phyloP scores from a whole-genome alignment of 768 basidiomycete species.

The Crucibulum laeve region DNA sequence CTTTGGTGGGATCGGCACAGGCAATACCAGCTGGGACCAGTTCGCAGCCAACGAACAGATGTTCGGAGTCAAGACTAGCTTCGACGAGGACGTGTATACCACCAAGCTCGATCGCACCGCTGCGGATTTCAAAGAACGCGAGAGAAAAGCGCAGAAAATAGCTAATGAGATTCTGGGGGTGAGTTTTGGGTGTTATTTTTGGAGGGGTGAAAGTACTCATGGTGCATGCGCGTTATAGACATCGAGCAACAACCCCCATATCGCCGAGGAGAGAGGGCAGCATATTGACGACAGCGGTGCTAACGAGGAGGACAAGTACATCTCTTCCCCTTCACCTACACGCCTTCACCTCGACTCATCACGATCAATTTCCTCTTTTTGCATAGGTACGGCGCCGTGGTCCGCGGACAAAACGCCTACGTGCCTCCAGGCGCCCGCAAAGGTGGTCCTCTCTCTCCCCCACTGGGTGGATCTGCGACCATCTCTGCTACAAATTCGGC shows the following conservation, averaged over 20 bases:
- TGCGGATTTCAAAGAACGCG: constrained; percentile 84
- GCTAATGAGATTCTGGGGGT: constrained; percentile 91
- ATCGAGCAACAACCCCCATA: constrained; percentile 69
- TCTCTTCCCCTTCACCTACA: constrained; percentile 12
- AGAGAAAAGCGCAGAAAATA: constrained; percentile 80
- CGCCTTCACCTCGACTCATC: constrained; percentile 12
- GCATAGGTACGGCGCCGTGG: constrained; percentile 86
- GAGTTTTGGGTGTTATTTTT: constrained; percentile 21
- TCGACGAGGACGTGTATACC: constrained; percentile 93
- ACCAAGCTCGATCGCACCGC: constrained; percentile 85
- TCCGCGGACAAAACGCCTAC: constrained; percentile 85
- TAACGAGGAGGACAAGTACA: constrained; percentile 97
- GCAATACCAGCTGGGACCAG: constrained; percentile 74
- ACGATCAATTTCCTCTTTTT: constrained; percentile 8
- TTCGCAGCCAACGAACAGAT: constrained; percentile 90
- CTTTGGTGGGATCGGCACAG: constrained; percentile 50
- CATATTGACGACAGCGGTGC: constrained; percentile 62
- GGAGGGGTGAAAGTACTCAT: background rate
- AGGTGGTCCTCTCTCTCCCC: constrained; percentile 20
- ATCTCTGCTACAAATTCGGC: constrained; percentile 16
- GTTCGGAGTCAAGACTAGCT: constrained; percentile 88
- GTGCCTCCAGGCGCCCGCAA: constrained; percentile 89
- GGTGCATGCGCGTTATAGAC: constrained; percentile 33
- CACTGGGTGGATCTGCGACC: too few relatives aligned
- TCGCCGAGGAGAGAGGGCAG: constrained; percentile 83